Evolutionary conservation across 192 early-diverging fungal genomes (phyloP), one percentile per base, ranked within the genome.

Genomic region (Phycomyces blakesleeanus): DNA sequence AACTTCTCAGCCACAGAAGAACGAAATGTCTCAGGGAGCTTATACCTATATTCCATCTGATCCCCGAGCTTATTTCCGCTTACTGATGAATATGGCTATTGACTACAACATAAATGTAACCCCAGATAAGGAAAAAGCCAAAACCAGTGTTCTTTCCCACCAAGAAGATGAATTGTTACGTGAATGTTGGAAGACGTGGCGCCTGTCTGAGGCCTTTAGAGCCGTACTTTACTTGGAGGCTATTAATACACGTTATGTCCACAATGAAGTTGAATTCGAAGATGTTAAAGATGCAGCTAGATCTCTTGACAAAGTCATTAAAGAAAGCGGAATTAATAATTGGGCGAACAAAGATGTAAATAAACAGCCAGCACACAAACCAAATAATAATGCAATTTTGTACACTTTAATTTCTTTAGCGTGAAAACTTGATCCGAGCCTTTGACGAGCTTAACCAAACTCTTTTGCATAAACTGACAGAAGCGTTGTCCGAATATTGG

Each of bases 171-270:
- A 81, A 4, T 53, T 91, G 0, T 64, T 91, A 22, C 85, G 78
- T 16, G 89, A 91, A 42, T 88, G 86, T 61, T 82, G 78, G 40
- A 66, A 87, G 18, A 78, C 87, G 2, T 90, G 88, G 89, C 72
- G 84, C 56, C 37, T 91, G n/a, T 78, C 85, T 0, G 63, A 73
- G 0, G 71, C 76, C 26, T 85, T 75, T 63, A 63, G 81, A 58
- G 74, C 77, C 57, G 74, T 85, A 4, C 71, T 83, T 11, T 69
- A 78, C 34, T 63, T 85, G 38, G 77, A 85, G 22, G 59, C 74
- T 11, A 44, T 85, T 16, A 78, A 76, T 29, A 55, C 69, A 20
- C 63, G 72, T n/a, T 80, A 72, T 60, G 74, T 81, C n/a, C 64
- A 62, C 29, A 69, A 64, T 4, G 59, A 74, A 49, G 27, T 73